Evolutionary conservation across 352 stramenopile genomes (phyloP).

Genomic region (Phytopythium delawarense): DNA sequence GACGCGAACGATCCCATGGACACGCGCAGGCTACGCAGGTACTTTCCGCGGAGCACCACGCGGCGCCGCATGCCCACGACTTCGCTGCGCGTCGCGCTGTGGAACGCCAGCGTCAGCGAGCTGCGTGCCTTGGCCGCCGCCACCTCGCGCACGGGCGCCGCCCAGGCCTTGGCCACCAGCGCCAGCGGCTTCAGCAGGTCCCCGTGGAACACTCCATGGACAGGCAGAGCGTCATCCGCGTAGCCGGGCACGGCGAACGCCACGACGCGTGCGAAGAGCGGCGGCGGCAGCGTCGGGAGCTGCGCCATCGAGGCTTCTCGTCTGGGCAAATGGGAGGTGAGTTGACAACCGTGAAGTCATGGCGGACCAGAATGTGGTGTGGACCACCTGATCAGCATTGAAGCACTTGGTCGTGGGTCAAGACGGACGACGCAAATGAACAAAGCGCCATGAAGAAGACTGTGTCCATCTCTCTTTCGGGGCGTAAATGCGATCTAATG

Average conservation of each 20-base stretch:
- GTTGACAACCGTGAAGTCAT: slow-evolving; percentile 1
- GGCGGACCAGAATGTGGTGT: not conserved
- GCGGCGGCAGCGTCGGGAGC: slow-evolving; percentile 17
- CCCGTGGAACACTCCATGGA: not conserved
- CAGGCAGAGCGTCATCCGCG: slow-evolving; percentile 13
- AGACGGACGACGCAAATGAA: too few relatives aligned
- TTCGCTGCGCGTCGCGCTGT: slow-evolving; percentile 19
- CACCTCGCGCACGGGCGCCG: slow-evolving; percentile 26
- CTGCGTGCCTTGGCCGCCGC: slow-evolving; percentile 18
- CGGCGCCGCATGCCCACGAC: slow-evolving; percentile 16
- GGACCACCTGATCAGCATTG: not conserved
- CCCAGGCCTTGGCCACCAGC: slow-evolving; percentile 33
- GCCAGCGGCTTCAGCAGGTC: slow-evolving; percentile 20
- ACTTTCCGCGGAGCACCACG: slow-evolving; percentile 19
- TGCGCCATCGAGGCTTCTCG: not conserved
- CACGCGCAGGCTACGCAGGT: slow-evolving; percentile 25
- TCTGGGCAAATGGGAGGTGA: not conserved
- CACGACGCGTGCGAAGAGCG: slow-evolving; percentile 28
- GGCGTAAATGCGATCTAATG: too few relatives aligned
- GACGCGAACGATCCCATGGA: slow-evolving; percentile 16
- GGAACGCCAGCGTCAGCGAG: slow-evolving; percentile 26
- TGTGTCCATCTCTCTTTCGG: too few relatives aligned
- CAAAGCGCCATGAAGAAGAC: too few relatives aligned
- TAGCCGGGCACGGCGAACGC: slow-evolving; percentile 22
- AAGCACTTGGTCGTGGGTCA: too few relatives aligned